Evolutionary conservation across 495 filamentous ascomycete species (phyloP).

Genomic region (Aspergillus asperescens): DNA sequence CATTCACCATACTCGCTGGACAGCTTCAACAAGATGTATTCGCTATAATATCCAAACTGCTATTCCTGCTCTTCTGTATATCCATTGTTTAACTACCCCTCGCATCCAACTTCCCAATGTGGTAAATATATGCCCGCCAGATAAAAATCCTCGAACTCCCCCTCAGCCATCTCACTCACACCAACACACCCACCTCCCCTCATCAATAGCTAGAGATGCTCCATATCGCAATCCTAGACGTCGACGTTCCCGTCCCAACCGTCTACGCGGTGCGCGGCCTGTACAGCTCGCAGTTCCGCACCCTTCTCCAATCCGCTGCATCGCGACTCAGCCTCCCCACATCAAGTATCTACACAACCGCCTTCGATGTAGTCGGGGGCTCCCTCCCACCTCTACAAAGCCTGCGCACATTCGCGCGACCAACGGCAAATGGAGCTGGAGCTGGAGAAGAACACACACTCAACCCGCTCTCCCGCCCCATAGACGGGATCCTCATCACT

Average conservation of each 20-base stretch:
- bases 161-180: not conserved
- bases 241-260: constrained; percentile 34
- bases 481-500: constrained; percentile 40
- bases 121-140: constrained; percentile 9
- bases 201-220: constrained; percentile 14
- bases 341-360: constrained; percentile 28
- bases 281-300: constrained; percentile 37
- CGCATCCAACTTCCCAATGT: constrained; percentile 12
- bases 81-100: not conserved
- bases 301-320: constrained; percentile 31
- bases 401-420: constrained; percentile 19
- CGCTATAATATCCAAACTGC: too few species aligned
- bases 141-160: not conserved
- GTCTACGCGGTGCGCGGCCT: constrained; percentile 34
- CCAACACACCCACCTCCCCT: not conserved
- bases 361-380: constrained; percentile 37
- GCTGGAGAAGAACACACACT: not conserved
- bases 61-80: not conserved
- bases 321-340: constrained; percentile 23
- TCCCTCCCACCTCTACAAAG: constrained; percentile 25
- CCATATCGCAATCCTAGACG: constrained; percentile 41
- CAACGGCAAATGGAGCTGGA: not conserved
- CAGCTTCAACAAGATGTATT: too few species aligned
- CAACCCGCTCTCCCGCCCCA: constrained; percentile 17
- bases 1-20: too few species aligned